These are phyloP conservation scores for Ophiostoma ips DNA, from an alignment of 2,329 filamentous ascomycete species.

Conservation along the genomic window DNA sequence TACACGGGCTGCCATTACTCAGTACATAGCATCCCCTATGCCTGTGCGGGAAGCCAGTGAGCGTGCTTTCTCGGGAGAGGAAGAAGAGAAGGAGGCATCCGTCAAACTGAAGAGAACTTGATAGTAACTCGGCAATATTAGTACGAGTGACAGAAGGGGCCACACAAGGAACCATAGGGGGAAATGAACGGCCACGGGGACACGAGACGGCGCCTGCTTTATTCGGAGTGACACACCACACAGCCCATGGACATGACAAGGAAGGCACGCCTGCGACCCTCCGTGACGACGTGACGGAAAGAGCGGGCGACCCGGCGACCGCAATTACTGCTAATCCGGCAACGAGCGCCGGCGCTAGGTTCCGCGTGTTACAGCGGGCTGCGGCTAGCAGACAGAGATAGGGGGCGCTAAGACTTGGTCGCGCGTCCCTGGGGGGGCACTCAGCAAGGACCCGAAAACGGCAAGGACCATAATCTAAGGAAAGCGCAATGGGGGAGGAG, in stretches of 20 bases:
- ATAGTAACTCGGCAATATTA: no score
- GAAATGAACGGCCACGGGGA: no score
- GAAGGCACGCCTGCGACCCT: background rate
- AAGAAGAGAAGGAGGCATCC: no score
- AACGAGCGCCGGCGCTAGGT: background rate
- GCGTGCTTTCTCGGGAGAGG: no score
- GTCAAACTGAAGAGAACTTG: no score
- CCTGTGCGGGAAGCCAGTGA: no score
- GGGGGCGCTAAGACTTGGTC: background rate
- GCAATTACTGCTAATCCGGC: constrained; percentile 9
- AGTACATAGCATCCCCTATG: no score
- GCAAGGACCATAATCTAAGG: no score
- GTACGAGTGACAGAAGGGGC: no score
- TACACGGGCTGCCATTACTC: no score
- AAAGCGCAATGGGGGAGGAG: background rate
- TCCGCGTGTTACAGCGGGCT: background rate
- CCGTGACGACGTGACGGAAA: background rate
- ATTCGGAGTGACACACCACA: background rate
- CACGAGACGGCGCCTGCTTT: background rate
- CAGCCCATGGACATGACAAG: background rate
- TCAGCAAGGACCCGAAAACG: background rate
- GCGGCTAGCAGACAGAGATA: background rate
- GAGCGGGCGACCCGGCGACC: background rate
- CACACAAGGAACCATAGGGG: no score
- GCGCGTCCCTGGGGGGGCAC: background rate